These are phyloP conservation scores for Magnaporthales sp. DNA, from an alignment of 2,329 filamentous ascomycete genomes.

Conservation along the genomic window DNA sequence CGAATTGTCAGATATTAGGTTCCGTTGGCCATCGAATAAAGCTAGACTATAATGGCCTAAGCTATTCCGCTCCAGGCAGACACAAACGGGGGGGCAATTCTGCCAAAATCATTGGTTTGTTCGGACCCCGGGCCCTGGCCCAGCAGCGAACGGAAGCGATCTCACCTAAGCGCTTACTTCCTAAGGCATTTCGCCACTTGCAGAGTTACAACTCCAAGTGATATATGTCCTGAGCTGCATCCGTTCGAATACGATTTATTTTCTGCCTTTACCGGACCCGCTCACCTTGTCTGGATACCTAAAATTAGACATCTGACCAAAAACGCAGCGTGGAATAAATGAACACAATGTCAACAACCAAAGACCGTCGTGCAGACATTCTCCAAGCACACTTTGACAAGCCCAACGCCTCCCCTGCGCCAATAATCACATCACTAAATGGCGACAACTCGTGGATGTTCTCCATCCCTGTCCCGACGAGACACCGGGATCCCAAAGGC, in stretches of 20 bases:
- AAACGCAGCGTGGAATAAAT: no score
- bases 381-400: conserved; percentile 1
- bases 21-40: background rate
- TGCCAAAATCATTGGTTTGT: background rate
- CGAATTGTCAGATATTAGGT: no score
- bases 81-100: background rate
- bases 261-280: background rate
- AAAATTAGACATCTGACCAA: background rate
- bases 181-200: background rate
- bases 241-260: background rate
- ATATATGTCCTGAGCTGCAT: background rate
- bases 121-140: no score
- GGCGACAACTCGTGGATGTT: conserved; percentile 2
- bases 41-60: no score
- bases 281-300: background rate
- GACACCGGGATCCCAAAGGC: background rate
- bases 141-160: background rate
- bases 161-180: background rate
- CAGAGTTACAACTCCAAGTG: background rate
- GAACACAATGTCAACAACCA: background rate
- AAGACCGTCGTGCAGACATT: background rate
- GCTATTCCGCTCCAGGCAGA: background rate
- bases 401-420: background rate
- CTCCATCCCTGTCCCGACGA: background rate
- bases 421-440: background rate